These are phyloP conservation scores for Lactarius evosmus DNA, from an alignment of 768 basidiomycete genomes.

Conservation along the genomic window DNA sequence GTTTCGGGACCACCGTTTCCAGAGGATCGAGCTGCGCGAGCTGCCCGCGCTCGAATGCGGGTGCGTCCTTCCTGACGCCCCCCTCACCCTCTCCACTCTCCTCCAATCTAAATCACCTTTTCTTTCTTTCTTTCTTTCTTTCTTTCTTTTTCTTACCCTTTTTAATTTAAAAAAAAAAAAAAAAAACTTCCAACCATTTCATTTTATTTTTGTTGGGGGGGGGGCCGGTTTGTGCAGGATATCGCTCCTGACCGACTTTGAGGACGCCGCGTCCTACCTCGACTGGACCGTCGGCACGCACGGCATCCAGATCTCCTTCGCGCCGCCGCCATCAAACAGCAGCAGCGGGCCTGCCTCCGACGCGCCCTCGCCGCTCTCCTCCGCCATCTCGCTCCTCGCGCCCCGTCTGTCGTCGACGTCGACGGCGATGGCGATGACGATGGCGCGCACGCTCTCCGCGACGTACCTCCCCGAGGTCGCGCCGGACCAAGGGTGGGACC, in stretches of 20 bases:
- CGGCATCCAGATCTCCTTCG: conserved; percentile 87
- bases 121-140: neutral
- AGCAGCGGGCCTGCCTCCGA: conserved; percentile 45
- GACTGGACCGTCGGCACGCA: conserved; percentile 93
- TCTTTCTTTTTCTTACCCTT: no score
- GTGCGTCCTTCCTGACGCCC: conserved; percentile 52
- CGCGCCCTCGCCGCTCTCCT: conserved; percentile 69
- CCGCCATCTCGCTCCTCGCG: conserved; percentile 52
- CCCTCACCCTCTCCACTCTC: conserved; percentile 11
- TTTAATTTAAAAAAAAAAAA: no score
- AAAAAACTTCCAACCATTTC: no score
- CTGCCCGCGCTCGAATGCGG: conserved; percentile 80
- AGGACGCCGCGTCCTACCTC: conserved; percentile 76
- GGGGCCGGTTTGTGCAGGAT: no score
- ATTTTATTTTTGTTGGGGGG: no score
- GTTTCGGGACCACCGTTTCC: conserved; percentile 84
- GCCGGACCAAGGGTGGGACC: conserved; percentile 91
- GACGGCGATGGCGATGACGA: conserved; percentile 31
- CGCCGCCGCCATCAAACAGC: conserved; percentile 63
- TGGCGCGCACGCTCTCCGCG: conserved; percentile 68
- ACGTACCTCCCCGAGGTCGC: conserved; percentile 94
- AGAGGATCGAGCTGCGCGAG: conserved; percentile 72
- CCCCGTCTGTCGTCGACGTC: no score
- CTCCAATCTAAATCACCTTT: neutral
- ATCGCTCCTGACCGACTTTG: conserved; percentile 92